Evolutionary conservation across 371 early-diverging fungal species (phyloP).

Genomic region (Dichotomocladium elegans): DNA sequence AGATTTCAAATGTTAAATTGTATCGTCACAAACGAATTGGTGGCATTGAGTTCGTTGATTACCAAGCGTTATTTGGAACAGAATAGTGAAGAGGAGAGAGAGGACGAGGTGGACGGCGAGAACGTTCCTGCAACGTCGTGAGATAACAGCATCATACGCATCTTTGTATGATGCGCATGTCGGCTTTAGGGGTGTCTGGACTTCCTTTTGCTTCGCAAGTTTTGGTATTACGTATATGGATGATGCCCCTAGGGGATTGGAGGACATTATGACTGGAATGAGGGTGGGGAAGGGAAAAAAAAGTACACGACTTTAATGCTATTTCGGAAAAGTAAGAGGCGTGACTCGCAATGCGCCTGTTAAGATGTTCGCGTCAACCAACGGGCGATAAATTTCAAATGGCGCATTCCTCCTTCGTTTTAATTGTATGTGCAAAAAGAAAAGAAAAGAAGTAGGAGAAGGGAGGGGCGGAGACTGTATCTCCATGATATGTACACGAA

Average conservation of each 20-base stretch:
- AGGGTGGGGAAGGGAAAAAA: no score
- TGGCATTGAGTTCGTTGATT: neutral
- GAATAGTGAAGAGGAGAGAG: constrained; percentile 5
- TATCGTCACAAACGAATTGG: neutral
- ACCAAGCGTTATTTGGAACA: constrained; percentile 6
- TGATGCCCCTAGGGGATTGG: neutral
- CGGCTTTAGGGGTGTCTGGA: neutral
- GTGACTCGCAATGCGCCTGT: no score
- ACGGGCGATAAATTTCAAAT: no score
- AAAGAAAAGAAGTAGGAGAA: no score
- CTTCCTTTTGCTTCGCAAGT: neutral
- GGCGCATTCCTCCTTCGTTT: no score
- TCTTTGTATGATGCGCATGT: constrained; percentile 12
- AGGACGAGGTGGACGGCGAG: constrained; percentile 1
- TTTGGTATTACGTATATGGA: neutral
- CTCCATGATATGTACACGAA: no score
- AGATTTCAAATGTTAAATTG: neutral
- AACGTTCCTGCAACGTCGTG: neutral
- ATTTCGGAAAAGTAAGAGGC: no score
- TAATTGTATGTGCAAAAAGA: no score
- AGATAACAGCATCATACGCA: neutral
- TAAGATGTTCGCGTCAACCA: no score
- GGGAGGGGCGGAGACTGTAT: no score
- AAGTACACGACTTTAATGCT: no score
- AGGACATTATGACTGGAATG: no score